Base-by-base conservation (phyloP, 805 yeast species). In the Maudiozyma pseudohumilis region DNA sequence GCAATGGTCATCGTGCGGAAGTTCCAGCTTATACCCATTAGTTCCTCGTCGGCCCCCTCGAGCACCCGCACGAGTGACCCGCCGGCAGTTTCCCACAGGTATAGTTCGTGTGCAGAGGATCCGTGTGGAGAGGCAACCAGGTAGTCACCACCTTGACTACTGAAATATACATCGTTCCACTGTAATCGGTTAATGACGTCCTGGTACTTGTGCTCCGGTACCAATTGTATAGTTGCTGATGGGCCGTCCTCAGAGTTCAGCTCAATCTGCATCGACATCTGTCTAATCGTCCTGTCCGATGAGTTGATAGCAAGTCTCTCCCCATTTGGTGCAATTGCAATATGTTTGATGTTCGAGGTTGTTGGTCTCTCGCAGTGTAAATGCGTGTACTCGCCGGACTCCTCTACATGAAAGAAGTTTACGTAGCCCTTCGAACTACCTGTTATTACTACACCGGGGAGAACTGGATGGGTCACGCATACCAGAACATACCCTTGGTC, bases 41-140 rank as follows among this genome's bases (percentile, higher is more conserved):
- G 65, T 52, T 88, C 96, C 43, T 60, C 64, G 48, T 88, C 96
- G 5, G 95, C 83, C 0, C 96, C 95, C 58, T 88, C 96, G 24
- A 86, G 64, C 34, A 87, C 89, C 60, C 89, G 81, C 21, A 86
- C 81, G 39, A 88, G 63, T n/a, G 94, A 76, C 0, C 96, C 96
- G 68, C 81, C 70, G 6, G 74, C 67, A 0, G 95, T 83, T 54
- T 89, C 96, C 96, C 96, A 88, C 40, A 89, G 72, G 56, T 87
- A 88, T 32, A 89, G 68, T 49, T 85, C 95, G 53, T 87, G 95
- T 0, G 92, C 79, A 2, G 64, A 61, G 5, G 88, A 78, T 10
- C 94, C 95, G 55, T 75, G 77, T 0, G 95, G 82, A 0, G 94
- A 77, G 0, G 96, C 96, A 36, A 85, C 77, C n/a, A 88, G 60